Base-by-base conservation (phyloP, 768 basidiomycete species). In the Clavaria fumosa region DNA sequence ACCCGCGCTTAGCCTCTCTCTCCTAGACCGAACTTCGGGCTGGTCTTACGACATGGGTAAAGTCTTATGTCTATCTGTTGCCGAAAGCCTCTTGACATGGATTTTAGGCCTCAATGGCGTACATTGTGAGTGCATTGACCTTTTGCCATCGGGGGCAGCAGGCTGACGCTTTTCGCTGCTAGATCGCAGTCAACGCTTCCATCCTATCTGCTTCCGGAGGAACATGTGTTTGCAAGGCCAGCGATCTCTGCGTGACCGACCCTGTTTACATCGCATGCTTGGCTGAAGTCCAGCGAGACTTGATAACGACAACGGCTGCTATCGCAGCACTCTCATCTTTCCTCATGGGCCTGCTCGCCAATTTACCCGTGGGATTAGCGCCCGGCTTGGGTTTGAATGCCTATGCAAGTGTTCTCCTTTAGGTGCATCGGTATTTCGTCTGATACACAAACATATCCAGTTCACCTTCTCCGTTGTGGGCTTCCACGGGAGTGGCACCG, bases 391-490 rank as follows among this genome's bases (percentile, higher is more conserved):
- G 85, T 38, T 58, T 86, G 18, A 83, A 83, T 45, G 80, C 81
- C 27, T 84, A 83, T 46, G 81, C 81, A 53, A 44, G 76, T 59
- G 4, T 21, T 3, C 17, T 17, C 3, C 11, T 17, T 15, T 23
- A 12, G n/a, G 4, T 34, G 21, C 7, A 6, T 31, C 4, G 3
- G 11, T 9, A 5, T 3, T 24, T 40, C 24, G 37, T 27, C 17
- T 7, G 26, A 30, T 18, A 22, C 20, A 31, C 32, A 17, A 24
- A 4, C 33, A 23, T 4, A 18, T 42, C 4, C 50, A 86, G 79
- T 88, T 90, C 57, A 66, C 86, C 3, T 90, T 85, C 56, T 85
- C 82, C 12, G 74, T 89, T 10, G 86, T 90, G 18, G 86, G 86
- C 9, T 78, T 76, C 59, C 78, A 85, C 47, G 85, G 86, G 2